phyloP scores from a whole-genome alignment of 1,139 yeast genomes.

The Diutina rugosa region DNA sequence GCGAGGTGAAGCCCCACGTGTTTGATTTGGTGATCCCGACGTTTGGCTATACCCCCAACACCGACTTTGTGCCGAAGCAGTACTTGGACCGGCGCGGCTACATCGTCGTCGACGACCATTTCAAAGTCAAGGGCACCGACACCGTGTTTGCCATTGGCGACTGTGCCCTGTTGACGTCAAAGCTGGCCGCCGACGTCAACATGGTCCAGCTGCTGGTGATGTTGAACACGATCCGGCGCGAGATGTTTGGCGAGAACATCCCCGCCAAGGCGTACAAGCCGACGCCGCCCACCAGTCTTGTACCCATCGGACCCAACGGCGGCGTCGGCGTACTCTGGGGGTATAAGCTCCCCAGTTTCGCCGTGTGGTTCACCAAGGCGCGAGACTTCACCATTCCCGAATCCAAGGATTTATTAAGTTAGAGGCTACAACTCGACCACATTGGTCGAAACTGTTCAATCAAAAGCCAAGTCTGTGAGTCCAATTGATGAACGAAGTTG shows the following conservation, averaged over 20 bases:
- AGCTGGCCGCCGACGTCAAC: constrained; percentile 15
- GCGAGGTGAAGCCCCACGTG: constrained; percentile 9
- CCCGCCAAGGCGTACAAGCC: constrained; percentile 7
- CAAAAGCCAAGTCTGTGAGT: no score
- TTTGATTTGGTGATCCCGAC: constrained; percentile 19
- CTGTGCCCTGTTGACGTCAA: constrained; percentile 12
- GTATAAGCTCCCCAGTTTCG: constrained; percentile 15
- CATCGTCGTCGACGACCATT: constrained; percentile 14
- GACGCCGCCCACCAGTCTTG: constrained; percentile 8
- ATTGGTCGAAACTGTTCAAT: no score
- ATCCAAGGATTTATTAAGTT: background rate
- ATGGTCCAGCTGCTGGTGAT: constrained; percentile 13
- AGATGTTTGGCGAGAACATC: background rate
- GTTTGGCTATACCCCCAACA: constrained; percentile 12
- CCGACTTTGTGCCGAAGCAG: constrained; percentile 11
- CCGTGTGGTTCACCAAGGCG: constrained; percentile 14
- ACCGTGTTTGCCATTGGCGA: constrained; percentile 24
- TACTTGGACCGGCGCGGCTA: constrained; percentile 11
- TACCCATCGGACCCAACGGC: constrained; percentile 23
- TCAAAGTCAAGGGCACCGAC: constrained; percentile 12
- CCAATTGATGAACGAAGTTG: no score
- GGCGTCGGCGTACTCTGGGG: constrained; percentile 23
- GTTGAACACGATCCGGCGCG: background rate
- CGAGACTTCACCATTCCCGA: constrained; percentile 5
- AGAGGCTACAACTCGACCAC: background rate